Conservation (phyloP, 371 early-diverging fungal genomes). For the Syncephalastrum sp. region DNA sequence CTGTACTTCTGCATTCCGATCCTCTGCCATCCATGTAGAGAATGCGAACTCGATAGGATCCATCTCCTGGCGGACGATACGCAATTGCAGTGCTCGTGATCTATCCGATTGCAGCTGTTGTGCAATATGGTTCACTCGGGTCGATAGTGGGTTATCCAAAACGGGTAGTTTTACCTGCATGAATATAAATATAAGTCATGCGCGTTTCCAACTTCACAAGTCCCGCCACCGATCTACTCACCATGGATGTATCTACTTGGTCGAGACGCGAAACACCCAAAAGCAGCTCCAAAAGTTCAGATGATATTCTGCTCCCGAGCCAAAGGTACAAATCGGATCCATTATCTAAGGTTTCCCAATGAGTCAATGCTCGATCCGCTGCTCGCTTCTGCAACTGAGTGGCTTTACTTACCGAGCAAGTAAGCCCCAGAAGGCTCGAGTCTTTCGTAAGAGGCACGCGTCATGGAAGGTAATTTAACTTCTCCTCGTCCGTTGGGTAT, state of each 20-base stretch:
- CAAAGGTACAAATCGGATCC: conserved; percentile 80
- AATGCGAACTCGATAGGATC: conserved; percentile 71
- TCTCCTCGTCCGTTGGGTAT: conserved; percentile 37
- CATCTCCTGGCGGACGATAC: conserved; percentile 59
- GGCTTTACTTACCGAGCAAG: conserved; percentile 36
- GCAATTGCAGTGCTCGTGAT: conserved; percentile 33
- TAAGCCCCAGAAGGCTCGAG: conserved; percentile 77
- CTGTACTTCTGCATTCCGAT: conserved; percentile 87
- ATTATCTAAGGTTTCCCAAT: conserved; percentile 61
- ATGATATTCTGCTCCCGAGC: conserved; percentile 77
- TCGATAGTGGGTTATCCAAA: conserved; percentile 54
- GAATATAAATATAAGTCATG: not conserved
- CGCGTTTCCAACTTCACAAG: not conserved
- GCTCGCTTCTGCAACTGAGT: not conserved
- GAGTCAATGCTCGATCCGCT: not conserved
- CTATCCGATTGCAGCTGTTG: conserved; percentile 59
- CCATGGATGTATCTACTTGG: conserved; percentile 69
- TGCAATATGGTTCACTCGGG: conserved; percentile 63
- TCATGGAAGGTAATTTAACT: conserved; percentile 60
- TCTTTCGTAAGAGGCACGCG: conserved; percentile 80
- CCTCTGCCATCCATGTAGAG: conserved; percentile 74
- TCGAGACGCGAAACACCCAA: conserved; percentile 81
- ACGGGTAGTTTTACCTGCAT: conserved; percentile 37
- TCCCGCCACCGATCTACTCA: conserved; percentile 23
- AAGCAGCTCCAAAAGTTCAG: conserved; percentile 60